Evolutionary conservation across 169 alveolate species (phyloP).

Genomic region (Plasmodium billcollinsi): DNA sequence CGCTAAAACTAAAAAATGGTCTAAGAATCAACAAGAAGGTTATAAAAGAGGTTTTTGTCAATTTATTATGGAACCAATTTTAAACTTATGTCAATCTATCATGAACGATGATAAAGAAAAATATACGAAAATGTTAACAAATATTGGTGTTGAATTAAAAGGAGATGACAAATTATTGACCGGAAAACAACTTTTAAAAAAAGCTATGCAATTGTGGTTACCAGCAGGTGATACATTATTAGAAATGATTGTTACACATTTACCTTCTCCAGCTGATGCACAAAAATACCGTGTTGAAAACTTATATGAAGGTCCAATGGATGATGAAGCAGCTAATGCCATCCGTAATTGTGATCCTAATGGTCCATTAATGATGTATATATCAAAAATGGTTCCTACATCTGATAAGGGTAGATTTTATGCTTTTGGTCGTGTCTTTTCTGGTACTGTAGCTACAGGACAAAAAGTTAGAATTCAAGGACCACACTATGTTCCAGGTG

Average conservation of each 20-base stretch:
- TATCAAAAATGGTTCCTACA: constrained; percentile 99
- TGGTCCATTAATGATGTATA: constrained; percentile 99
- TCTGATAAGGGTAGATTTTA: constrained; percentile 99
- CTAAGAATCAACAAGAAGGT: constrained; percentile 88
- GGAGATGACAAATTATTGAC: constrained; percentile 96
- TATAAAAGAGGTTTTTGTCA: constrained; percentile 97
- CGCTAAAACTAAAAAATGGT: constrained; percentile 96
- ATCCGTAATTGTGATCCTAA: constrained; percentile 97
- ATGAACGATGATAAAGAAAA: constrained; percentile 96
- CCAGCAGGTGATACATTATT: constrained; percentile 99
- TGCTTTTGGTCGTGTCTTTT: constrained; percentile 99
- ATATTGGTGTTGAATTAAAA: constrained; percentile 94
- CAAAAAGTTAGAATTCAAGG: constrained; percentile 99
- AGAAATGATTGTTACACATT: constrained; percentile 98
- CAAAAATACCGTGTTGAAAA: constrained; percentile 98
- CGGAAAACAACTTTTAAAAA: constrained; percentile 97
- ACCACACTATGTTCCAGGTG: constrained; percentile 99
- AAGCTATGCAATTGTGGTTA: constrained; percentile 99
- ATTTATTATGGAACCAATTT: constrained; percentile 98
- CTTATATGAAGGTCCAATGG: constrained; percentile 98
- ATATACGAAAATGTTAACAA: constrained; percentile 93
- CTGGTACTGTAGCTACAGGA: constrained; percentile 99
- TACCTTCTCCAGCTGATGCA: constrained; percentile 98
- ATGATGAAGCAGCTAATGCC: constrained; percentile 98
- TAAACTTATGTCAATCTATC: constrained; percentile 93